Conservation (phyloP, 306 rosid species). For the Amphicarpaea edgeworthii region DNA sequence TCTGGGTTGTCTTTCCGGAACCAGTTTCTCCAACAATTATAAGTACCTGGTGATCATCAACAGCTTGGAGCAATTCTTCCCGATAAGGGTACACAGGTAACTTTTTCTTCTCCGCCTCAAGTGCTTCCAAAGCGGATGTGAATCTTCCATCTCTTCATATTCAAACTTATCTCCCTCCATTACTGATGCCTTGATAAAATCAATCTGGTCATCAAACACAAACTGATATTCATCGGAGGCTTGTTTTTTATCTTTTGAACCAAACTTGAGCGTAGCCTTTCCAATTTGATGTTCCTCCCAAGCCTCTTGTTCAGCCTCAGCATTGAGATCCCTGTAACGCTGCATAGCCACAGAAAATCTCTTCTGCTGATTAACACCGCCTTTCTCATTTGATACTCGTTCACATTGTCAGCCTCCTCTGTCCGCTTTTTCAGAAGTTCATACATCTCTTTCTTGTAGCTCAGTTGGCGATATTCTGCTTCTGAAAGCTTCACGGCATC, state of each 20-base stretch:
- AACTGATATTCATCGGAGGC: slow-evolving; percentile 87
- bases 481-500: slow-evolving; percentile 79
- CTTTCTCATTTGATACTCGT: slow-evolving; percentile 88
- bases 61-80: no score
- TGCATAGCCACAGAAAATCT: slow-evolving; percentile 79
- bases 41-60: no score
- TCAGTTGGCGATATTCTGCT: slow-evolving; percentile 65
- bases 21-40: slow-evolving; percentile 99
- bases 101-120: no score
- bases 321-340: slow-evolving; percentile 65
- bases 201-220: no score
- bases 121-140: no score
- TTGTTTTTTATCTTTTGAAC: slow-evolving; percentile 85
- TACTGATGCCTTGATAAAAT: no score
- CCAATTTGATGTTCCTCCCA: slow-evolving; percentile 99
- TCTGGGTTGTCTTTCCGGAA: slow-evolving; percentile 97
- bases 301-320: slow-evolving; percentile 96
- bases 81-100: no score
- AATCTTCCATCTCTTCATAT: no score
- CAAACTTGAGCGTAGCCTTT: slow-evolving; percentile 81
- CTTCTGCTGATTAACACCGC: slow-evolving; percentile 85
- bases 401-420: slow-evolving; percentile 73
- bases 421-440: slow-evolving; percentile 79
- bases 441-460: slow-evolving; percentile 82
- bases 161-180: no score